Percentiles rank a stretch among this genome's conserved stretches.
Evolutionary conservation across 192 early-diverging fungal genomes (phyloP).

Genomic region (Backusella tarrabulga): DNA sequence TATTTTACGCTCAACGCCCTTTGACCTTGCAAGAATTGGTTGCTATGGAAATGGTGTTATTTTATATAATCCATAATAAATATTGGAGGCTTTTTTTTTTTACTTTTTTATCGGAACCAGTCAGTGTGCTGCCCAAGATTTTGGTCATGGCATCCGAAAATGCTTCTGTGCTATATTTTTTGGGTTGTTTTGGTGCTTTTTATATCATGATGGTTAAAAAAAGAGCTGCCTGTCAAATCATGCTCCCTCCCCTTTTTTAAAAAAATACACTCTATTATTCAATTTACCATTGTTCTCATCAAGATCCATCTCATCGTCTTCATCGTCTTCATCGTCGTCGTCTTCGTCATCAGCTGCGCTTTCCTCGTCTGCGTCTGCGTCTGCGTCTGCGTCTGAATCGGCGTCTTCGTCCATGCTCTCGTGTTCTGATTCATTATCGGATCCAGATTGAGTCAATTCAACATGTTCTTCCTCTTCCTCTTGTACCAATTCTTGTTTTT

Average conservation of each 20-base stretch:
- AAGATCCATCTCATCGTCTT: conserved; percentile 19
- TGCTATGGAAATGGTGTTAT: conserved; percentile 36
- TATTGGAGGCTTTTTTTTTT: background rate
- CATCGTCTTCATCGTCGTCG: background rate
- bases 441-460: conserved; percentile 32
- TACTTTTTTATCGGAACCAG: conserved; percentile 40
- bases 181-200: conserved; percentile 17
- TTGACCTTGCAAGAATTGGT: conserved; percentile 85
- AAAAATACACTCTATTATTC: background rate
- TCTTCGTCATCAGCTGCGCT: background rate
- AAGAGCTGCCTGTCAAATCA: background rate
- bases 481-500: background rate
- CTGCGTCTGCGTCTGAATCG: conserved; percentile 39
- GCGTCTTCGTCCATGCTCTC: conserved; percentile 16
- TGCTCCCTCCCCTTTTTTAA: background rate
- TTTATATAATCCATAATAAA: too few relatives aligned
- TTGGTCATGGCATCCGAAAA: conserved; percentile 69
- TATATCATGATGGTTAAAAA: background rate
- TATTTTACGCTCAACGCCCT: conserved; percentile 74
- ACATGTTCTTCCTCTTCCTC: conserved; percentile 25
- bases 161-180: conserved; percentile 53
- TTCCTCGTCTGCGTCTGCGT: conserved; percentile 40
- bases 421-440: conserved; percentile 38
- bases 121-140: conserved; percentile 56
- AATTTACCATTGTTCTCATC: background rate